Conservation (phyloP, 1,284 basidiomycete species). For the Ustilago hordei region DNA sequence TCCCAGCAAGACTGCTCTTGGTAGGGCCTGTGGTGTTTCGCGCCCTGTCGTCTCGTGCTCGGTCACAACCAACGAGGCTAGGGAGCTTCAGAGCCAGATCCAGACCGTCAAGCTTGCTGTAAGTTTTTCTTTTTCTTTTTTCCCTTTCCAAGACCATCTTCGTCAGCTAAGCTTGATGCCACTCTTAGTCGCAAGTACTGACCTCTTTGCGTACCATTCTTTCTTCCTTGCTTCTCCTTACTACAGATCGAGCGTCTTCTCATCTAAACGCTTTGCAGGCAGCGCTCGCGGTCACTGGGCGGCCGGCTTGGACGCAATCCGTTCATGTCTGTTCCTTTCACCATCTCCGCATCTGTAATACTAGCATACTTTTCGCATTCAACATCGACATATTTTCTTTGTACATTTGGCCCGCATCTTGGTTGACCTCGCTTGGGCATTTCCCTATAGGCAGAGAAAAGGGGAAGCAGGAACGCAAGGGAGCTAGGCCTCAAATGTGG, state of each 20-base stretch:
- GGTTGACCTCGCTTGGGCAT: not conserved
- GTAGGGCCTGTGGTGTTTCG: constrained; percentile 94
- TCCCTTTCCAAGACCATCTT: not conserved
- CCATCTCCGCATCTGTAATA: constrained; percentile 31
- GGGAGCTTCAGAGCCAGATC: constrained; percentile 91
- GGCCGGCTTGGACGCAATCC: constrained; percentile 9
- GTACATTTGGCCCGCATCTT: not conserved
- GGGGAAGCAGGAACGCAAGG: too few relatives aligned
- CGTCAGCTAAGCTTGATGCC: not conserved
- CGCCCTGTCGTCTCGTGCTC: constrained; percentile 94
- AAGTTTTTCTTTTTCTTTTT: constrained; percentile 21
- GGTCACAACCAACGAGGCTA: constrained; percentile 94
- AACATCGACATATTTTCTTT: not conserved
- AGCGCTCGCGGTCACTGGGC: constrained; percentile 7
- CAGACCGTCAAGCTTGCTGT: constrained; percentile 79
- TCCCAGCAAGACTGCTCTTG: constrained; percentile 91
- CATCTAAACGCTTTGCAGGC: constrained; percentile 44
- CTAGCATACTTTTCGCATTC: constrained; percentile 24
- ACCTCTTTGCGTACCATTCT: not conserved
- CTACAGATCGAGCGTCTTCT: constrained; percentile 65
- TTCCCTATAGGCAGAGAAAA: too few relatives aligned
- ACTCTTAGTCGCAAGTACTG: constrained; percentile 1
- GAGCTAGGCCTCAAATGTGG: constrained; percentile 9
- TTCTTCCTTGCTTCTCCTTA: not conserved
- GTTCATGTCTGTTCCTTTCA: constrained; percentile 12